Evolutionary conservation across 768 basidiomycete genomes (phyloP).

Genomic region (Chalciporus piperatus): DNA sequence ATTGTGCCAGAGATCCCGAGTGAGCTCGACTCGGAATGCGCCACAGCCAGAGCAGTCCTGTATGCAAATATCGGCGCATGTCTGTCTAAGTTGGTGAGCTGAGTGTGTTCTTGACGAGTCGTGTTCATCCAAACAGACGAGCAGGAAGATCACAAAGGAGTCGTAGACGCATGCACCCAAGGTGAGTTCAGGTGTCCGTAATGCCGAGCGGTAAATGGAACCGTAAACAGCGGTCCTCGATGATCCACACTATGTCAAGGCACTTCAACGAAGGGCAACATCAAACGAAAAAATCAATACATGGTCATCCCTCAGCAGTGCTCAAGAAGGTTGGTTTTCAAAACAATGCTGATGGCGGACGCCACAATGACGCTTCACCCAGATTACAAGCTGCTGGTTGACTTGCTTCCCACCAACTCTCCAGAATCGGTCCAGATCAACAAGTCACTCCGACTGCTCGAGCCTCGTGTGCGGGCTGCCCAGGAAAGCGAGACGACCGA

Average conservation of each 20-base stretch:
- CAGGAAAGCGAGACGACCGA: conserved; percentile 87
- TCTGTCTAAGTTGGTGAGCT: conserved; percentile 68
- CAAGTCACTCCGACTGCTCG: conserved; percentile 51
- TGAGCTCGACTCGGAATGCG: conserved; percentile 44
- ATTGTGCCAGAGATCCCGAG: conserved; percentile 20
- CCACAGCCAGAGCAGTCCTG: conserved; percentile 65
- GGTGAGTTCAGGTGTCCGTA: conserved; percentile 37
- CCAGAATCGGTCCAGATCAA: conserved; percentile 47
- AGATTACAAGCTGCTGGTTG: conserved; percentile 80
- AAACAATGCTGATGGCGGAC: neutral
- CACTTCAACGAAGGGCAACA: conserved; percentile 80
- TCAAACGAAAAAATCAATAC: conserved; percentile 78
- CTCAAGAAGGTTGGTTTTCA: conserved; percentile 69
- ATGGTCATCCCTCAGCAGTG: conserved; percentile 80
- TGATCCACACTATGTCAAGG: conserved; percentile 84
- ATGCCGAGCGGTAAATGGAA: neutral
- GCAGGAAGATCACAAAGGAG: conserved; percentile 77
- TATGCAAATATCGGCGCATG: conserved; percentile 91
- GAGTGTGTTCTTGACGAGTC: neutral
- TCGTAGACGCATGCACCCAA: conserved; percentile 77
- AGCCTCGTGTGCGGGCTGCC: conserved; percentile 67
- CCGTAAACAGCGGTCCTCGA: conserved; percentile 68
- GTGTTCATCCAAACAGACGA: conserved; percentile 2
- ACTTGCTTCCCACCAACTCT: conserved; percentile 56
- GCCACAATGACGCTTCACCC: conserved; percentile 3